These are phyloP conservation scores for Ambrosia artemisiifolia DNA, from an alignment of 129 eudicot species.

Conservation along the genomic window DNA sequence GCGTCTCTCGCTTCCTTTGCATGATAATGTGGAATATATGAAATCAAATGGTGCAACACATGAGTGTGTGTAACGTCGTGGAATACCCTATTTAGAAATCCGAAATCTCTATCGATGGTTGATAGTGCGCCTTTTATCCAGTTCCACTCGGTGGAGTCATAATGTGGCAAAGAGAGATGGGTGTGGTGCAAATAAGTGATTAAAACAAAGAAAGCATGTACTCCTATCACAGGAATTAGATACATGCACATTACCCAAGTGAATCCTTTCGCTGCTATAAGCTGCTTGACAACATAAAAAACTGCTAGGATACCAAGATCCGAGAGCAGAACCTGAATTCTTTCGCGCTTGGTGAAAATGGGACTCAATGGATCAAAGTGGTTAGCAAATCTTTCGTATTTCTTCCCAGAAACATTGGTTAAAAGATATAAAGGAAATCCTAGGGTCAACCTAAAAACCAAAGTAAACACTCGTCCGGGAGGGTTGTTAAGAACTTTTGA, in stretches of 20 bases:
- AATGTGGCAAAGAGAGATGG: constrained; percentile 9
- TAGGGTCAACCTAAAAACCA: constrained; percentile 1
- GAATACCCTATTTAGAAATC: constrained; percentile 8
- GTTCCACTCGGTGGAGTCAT: not conserved
- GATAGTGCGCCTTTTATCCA: not conserved
- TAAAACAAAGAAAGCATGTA: not conserved
- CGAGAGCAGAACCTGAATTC: not conserved
- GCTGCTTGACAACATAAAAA: not conserved
- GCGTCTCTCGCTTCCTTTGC: not conserved
- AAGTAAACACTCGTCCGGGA: not conserved
- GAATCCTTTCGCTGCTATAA: constrained; percentile 3
- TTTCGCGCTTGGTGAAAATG: not conserved
- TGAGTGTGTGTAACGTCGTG: constrained; percentile 19
- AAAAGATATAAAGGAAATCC: constrained; percentile 16
- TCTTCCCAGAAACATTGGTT: constrained; percentile 21
- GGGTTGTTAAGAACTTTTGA: constrained; percentile 7
- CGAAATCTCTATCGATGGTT: not conserved
- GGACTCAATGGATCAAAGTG: constrained; percentile 11
- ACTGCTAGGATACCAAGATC: constrained; percentile 9
- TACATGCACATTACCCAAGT: constrained; percentile 7
- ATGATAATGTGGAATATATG: constrained; percentile 3
- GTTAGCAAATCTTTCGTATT: constrained; percentile 15
- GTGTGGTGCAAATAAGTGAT: constrained; percentile 24
- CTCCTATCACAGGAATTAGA: constrained; percentile 1
- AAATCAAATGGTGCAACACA: constrained; percentile 4